Evolutionary conservation across 805 yeast genomes (phyloP), one percentile per base, ranked within the genome.

Genomic region (Saitoella complicata): DNA sequence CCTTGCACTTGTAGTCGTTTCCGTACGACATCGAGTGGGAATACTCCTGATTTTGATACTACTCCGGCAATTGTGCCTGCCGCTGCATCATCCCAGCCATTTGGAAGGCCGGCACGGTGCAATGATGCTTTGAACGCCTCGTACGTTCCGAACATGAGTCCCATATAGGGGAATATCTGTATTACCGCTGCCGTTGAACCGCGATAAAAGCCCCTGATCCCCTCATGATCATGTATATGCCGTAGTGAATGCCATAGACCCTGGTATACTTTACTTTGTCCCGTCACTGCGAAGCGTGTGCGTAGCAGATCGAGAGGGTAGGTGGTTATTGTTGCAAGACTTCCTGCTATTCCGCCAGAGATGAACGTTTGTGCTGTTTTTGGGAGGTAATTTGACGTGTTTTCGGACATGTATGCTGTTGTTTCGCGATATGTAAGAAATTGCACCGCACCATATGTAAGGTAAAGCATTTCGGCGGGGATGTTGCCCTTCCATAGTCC

Each of bases 401-500:
- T 46, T 1, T 60, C 48, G 1, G 63, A 53, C n/a, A 78, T 55
- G 13, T 59, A 42, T 5, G 56, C 59, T 57, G 78, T 82, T 32
- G 74, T 60, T 0, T 68, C 57, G 1, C 85, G 68, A 55, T 79
- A 83, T 1, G 82, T 63, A 1, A 88, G 67, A 62, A 91, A 91
- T 59, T 91, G 97, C 0, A 74, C 64, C 0, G 83, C 83, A 8
- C 97, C 95, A 55, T 88, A 91, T 7, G 81, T 52, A 9, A 88
- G 65, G 55, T 91, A 91, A 76, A 91, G 73, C 36, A 76, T 59
- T 50, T 85, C 85, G 0, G 97, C 98, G 0, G 98, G 94, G 0
- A 84, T 70, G 57, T 91, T 91, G 0, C 98, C 98, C 58, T 86
- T 87, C 97, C 97, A 91, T n/a, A 88, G 66, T 0, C 85, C 88